Evolutionary conservation across 352 stramenopile genomes (phyloP).

Genomic region (Globisporangium echinulatum): DNA sequence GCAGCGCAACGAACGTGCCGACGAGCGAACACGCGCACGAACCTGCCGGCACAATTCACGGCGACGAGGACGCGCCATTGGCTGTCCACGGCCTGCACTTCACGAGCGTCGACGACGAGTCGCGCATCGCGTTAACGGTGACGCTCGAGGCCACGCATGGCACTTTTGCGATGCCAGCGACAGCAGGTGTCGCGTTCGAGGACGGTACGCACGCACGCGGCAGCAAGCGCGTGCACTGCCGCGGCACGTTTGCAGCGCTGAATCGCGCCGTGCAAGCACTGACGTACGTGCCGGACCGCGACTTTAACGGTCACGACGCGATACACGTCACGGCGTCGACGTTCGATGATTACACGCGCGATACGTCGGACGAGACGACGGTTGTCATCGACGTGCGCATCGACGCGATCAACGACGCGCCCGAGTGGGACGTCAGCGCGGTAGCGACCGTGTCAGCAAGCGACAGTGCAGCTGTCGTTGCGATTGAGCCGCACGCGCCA

Average conservation of each 20-base stretch:
- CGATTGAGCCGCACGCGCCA: slow-evolving; percentile 1
- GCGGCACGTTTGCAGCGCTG: slow-evolving; percentile 38
- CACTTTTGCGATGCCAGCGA: slow-evolving; percentile 5
- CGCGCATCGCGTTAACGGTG: slow-evolving; percentile 19
- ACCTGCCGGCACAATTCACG: slow-evolving; percentile 19
- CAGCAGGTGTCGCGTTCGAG: slow-evolving; percentile 20
- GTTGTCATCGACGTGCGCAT: slow-evolving; percentile 28
- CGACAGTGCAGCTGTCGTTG: neutral
- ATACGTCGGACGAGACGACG: slow-evolving; percentile 22
- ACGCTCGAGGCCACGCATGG: slow-evolving; percentile 7
- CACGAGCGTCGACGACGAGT: slow-evolving; percentile 38
- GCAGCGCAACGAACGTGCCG: slow-evolving; percentile 16
- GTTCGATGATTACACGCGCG: slow-evolving; percentile 36
- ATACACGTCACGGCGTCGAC: slow-evolving; percentile 32
- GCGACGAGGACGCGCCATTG: slow-evolving; percentile 44
- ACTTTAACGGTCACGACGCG: slow-evolving; percentile 44
- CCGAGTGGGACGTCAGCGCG: slow-evolving; percentile 38
- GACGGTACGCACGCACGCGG: slow-evolving; percentile 2
- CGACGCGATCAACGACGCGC: slow-evolving; percentile 49
- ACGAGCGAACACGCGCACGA: slow-evolving; percentile 23
- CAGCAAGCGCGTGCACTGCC: slow-evolving; percentile 12
- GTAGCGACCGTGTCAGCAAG: slow-evolving; percentile 10
- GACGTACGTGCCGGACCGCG: slow-evolving; percentile 26
- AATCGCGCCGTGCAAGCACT: slow-evolving; percentile 32
- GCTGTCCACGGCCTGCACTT: slow-evolving; percentile 24